Evolutionary conservation across 2,329 filamentous ascomycete genomes (phyloP).

Genomic region (Anisogramma anomala): DNA sequence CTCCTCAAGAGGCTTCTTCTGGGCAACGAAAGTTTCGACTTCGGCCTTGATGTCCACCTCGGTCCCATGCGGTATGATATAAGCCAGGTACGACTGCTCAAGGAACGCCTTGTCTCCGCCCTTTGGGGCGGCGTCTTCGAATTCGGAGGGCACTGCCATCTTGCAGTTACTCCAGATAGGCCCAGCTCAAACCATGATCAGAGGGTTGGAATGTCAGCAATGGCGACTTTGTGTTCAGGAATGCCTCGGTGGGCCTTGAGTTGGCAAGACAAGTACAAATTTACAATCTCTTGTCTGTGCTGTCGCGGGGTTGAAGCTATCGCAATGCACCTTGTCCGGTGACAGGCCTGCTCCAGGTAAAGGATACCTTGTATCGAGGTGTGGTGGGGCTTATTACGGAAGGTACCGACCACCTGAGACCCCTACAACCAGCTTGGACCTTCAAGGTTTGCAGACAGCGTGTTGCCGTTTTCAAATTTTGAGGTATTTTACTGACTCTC

Average conservation of each 20-base stretch:
- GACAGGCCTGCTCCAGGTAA: too few relatives aligned
- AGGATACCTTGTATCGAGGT: too few relatives aligned
- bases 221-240: background rate
- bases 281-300: background rate
- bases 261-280: background rate
- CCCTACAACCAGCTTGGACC: too few relatives aligned
- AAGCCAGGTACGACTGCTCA: slow-evolving; percentile 47
- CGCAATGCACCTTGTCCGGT: background rate
- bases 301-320: background rate
- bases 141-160: slow-evolving; percentile 21
- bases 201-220: background rate
- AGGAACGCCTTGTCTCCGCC: slow-evolving; percentile 34
- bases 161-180: slow-evolving; percentile 12
- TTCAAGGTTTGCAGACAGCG: too few relatives aligned
- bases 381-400: too few relatives aligned
- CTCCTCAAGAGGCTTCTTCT: slow-evolving; percentile 8
- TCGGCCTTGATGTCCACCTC: slow-evolving; percentile 41
- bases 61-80: slow-evolving; percentile 48
- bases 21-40: slow-evolving; percentile 24
- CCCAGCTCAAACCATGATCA: slow-evolving; percentile 7
- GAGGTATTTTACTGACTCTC: too few relatives aligned
- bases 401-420: too few relatives aligned
- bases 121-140: slow-evolving; percentile 19
- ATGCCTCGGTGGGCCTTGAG: background rate
- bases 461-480: too few relatives aligned